A percentile compares a stretch with the other conserved stretches of the same genome.
These are phyloP conservation scores for Talaromyces piceae DNA, from an alignment of 2,329 filamentous ascomycete species.

Conservation along the genomic window DNA sequence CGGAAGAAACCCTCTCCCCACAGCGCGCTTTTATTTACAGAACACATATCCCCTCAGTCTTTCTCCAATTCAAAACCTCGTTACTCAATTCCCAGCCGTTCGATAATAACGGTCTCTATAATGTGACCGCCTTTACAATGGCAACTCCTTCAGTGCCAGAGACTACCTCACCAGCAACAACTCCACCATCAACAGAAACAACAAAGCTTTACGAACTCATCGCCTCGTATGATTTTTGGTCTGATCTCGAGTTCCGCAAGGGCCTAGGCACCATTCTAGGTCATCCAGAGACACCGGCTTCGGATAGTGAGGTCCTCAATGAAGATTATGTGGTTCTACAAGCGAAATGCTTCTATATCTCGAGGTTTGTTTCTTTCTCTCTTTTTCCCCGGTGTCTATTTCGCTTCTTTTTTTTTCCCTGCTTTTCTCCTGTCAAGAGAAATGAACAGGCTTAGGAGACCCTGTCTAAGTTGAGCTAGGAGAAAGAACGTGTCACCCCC, in stretches of 20 bases:
- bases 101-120: neutral
- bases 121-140: conserved; percentile 1
- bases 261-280: conserved; percentile 42
- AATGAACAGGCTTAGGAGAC: neutral
- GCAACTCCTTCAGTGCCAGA: conserved; percentile 1
- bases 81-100: neutral
- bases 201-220: conserved; percentile 25
- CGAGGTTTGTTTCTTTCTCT: conserved; percentile 25
- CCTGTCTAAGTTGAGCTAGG: conserved; percentile 16
- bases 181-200: neutral
- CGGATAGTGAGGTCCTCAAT: conserved; percentile 30
- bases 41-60: neutral
- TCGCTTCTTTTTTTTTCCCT: too few species aligned
- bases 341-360: conserved; percentile 44
- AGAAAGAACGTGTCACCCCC: conserved; percentile 31
- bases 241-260: conserved; percentile 39
- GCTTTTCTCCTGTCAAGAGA: neutral
- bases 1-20: neutral
- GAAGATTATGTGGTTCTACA: conserved; percentile 37
- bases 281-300: conserved; percentile 31
- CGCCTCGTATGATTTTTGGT: conserved; percentile 32
- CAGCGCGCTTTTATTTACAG: neutral
- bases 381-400: too few species aligned
- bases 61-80: neutral
- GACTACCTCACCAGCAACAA: neutral